Evolutionary conservation across 2,329 filamentous ascomycete genomes (phyloP), one percentile per base, ranked within the genome.

Genomic region (Colletotrichum cereale): DNA sequence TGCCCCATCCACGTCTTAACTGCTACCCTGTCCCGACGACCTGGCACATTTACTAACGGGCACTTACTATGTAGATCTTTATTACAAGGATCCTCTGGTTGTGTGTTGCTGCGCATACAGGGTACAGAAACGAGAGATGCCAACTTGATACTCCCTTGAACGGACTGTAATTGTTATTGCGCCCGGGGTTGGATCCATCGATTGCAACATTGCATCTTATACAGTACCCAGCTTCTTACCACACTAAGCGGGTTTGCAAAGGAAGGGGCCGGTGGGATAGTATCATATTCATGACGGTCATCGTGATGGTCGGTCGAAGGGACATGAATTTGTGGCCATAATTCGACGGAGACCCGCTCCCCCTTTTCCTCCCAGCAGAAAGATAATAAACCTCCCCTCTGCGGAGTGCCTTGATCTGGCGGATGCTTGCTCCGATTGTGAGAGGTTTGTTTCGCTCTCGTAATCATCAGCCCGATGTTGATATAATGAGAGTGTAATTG

Each of bases 1-100:
- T 48, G 47, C 47, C 47, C 12, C 48, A 4, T 36, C 16, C 11
- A 10, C 56, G 67, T 62, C 67, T n/a, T 55, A 34, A 26, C 16
- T 66, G 56, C 62, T 55, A 66, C 62, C 62, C 50, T 66, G 50
- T n/a, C 55, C 52, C 24, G 18, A 42, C 31, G 26, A 24, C 57
- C 31, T 44, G 36, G 11, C 31, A 26, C 53, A 6, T 34, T 12
- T 24, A 16, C 21, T 14, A 61, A 18, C 61, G 34, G 44, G 21
- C 42, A 44, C 18, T 12, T 29, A 26, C 55, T 44, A n/a, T n/a
- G n/a, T n/a, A 38, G 29, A 52, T 71, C 50, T 50, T 47, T 47
- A 44, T 36, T 44, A 31, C 68, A 57, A 38, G 63, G 42, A 18
- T 36, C 34, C 34, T n/a, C 50, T 31, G 55, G 21, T 10, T 62